Base-by-base conservation (phyloP, 352 stramenopile genomes). In the Phytopythium vexans region DNA sequence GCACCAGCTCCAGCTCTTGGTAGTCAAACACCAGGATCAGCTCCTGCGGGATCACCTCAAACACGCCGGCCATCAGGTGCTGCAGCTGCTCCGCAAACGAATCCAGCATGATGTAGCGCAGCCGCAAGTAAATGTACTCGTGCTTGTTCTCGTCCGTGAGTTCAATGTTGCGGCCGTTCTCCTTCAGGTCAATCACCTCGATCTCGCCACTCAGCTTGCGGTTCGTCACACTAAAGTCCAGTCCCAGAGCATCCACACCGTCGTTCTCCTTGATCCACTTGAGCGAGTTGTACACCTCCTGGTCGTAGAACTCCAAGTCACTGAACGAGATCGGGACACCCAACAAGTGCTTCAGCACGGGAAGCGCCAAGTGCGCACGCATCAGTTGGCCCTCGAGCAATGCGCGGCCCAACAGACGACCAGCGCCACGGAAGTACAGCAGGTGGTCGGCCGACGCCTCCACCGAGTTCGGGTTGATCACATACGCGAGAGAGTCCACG, bases 141-240 rank as follows among this genome's bases (percentile, higher is more conserved):
- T 95, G 86, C 62, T 98, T 95, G 82, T 99, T 99, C 34, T 98
- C 92, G 60, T 98, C 96, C n/a, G 88, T 94, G n/a, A 95, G 58
- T 0, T 88, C 72, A 40, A 94, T 92, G 52, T 91, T 76, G 52
- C 82, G 81, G n/a, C 86, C 86, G 35, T 86, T 77, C 45, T 88
- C 73, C 64, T 92, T 93, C 10, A 95, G 67, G 12, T 94, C 86
- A n/a, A 92, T 86, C 4, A 78, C 70, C 42, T 93, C 78, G 16
- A 92, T 64, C 14, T 92, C 82, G 35, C 83, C 81, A 33, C 75
- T 87, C 39, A 91, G 57, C 51, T 84, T 90, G 45, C 77, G 72
- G 59, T 92, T 90, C 3, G 72, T 89, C 14, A 95, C 82, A 6
- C 77, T 93, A 50, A 95, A 95, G 59, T 92, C 79, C 27, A 95